Base-by-base conservation (phyloP, 2,329 filamentous ascomycete species). In the Nigrospora oryzae region DNA sequence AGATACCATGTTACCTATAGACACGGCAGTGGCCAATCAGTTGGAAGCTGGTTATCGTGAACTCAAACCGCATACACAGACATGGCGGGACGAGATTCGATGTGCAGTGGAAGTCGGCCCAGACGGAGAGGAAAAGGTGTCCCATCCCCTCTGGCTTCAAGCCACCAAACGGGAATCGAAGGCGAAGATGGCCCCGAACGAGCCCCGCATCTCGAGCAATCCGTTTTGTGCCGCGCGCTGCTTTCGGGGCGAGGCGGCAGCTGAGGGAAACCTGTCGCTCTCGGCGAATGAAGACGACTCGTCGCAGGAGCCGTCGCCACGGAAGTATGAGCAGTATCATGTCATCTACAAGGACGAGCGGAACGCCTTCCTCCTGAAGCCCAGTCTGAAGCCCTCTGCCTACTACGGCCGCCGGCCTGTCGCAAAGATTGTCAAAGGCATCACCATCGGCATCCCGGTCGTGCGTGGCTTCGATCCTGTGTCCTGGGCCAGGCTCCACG, bases 31-130 rank as follows among this genome's bases (percentile, higher is more conserved):
- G 32, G 89, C 93, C 10, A 98, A 97, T 55, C 89, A 90, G 62
- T 74, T 98, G 1, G 93, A 98, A 62, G 77, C 82, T n/a, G 90
- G 91, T 6, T 98, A 95, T 59, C 71, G 84, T 45, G 88, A 95
- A 56, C 70, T 97, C 42, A 83, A 82, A 44, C 88, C 89, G 0
- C 95, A 91, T 84, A 89, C 86, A 2, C 81, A 93, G 54, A 95
- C 91, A 1, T 98, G 93, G 89, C 77, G 76, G 43, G 90, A 96
- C 57, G 91, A 98, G 63, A 69, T 98, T 8, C 82, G 84, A 51
- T 95, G 89, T 63, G 94, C 93, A 5, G 74, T 95, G 6, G 88
- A 95, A 42, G 88, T 96, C 46, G 93, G 93, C 1, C 83, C 91
- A 1, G 72, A 84, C 11, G 93, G 91, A 1, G 93, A 98, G 64